Percentiles rank a stretch among this genome's conserved stretches.
phyloP scores from a whole-genome alignment of 768 basidiomycete genomes.

The Suillus weaverae region DNA sequence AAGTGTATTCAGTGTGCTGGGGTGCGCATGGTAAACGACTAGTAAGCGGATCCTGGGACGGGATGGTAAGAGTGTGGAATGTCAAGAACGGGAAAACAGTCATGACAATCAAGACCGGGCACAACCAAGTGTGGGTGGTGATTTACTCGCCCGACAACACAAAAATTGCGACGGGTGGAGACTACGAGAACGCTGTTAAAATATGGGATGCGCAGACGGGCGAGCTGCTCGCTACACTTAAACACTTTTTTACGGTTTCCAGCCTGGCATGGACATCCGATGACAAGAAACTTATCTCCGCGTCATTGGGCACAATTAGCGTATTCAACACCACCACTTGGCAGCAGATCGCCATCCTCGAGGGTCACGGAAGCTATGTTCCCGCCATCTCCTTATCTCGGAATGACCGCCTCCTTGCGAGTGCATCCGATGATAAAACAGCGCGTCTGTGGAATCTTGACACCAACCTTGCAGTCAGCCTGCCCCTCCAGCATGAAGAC shows the following conservation, averaged over 20 bases:
- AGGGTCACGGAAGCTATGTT: neutral
- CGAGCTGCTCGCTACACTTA: neutral
- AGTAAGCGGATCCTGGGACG: neutral
- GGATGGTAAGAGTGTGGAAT: neutral
- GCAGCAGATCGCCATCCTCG: neutral
- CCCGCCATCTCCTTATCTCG: neutral
- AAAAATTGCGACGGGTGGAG: neutral
- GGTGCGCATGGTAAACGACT: neutral
- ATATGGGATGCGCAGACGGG: neutral
- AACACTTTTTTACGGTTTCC: neutral
- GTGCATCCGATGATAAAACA: neutral
- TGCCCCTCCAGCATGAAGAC: neutral
- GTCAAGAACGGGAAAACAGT: neutral
- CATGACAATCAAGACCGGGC: neutral
- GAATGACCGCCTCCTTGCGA: neutral
- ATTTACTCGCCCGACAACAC: neutral
- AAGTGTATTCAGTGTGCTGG: too few species aligned
- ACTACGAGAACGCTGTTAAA: neutral
- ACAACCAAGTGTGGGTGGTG: neutral
- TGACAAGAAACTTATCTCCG: neutral
- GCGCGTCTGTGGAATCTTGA: neutral
- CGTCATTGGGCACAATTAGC: neutral
- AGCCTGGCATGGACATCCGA: neutral
- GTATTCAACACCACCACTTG: neutral
- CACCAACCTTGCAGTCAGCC: neutral